Percentiles rank a stretch among this genome's conserved stretches.
Conservation (phyloP, 2,329 filamentous ascomycete species). For the Talaromyces sp. region DNA sequence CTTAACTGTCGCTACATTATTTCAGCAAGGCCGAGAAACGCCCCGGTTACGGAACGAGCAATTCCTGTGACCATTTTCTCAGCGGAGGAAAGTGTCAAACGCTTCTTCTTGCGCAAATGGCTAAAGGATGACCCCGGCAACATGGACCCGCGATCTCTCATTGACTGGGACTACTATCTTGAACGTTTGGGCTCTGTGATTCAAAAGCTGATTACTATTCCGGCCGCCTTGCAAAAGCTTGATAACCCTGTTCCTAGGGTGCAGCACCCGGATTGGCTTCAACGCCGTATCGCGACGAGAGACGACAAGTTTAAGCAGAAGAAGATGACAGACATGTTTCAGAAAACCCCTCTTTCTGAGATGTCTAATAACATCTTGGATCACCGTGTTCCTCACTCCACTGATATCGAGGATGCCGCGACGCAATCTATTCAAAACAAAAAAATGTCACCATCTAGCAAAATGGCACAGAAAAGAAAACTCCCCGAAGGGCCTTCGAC, state of each 20-base stretch:
- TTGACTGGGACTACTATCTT: slow-evolving; percentile 97
- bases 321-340: slow-evolving; percentile 93
- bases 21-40: slow-evolving; percentile 76
- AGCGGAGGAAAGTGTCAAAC: slow-evolving; percentile 81
- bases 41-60: slow-evolving; percentile 90
- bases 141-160: slow-evolving; percentile 81
- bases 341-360: slow-evolving; percentile 64
- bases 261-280: slow-evolving; percentile 92
- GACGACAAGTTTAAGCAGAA: slow-evolving; percentile 98
- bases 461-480: slow-evolving; percentile 63
- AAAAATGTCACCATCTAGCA: slow-evolving; percentile 56
- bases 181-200: slow-evolving; percentile 96
- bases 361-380: slow-evolving; percentile 61
- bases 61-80: slow-evolving; percentile 97
- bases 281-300: slow-evolving; percentile 86
- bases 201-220: slow-evolving; percentile 98
- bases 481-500: slow-evolving; percentile 60
- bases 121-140: slow-evolving; percentile 85
- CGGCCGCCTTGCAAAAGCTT: slow-evolving; percentile 90
- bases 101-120: slow-evolving; percentile 90
- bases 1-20: slow-evolving; percentile 99
- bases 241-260: slow-evolving; percentile 92
- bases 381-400: slow-evolving; percentile 50
- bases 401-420: slow-evolving; percentile 69
- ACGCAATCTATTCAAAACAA: slow-evolving; percentile 67